Evolutionary conservation across 2,329 filamentous ascomycete species (phyloP).

Genomic region (Exserohilum rostratum): DNA sequence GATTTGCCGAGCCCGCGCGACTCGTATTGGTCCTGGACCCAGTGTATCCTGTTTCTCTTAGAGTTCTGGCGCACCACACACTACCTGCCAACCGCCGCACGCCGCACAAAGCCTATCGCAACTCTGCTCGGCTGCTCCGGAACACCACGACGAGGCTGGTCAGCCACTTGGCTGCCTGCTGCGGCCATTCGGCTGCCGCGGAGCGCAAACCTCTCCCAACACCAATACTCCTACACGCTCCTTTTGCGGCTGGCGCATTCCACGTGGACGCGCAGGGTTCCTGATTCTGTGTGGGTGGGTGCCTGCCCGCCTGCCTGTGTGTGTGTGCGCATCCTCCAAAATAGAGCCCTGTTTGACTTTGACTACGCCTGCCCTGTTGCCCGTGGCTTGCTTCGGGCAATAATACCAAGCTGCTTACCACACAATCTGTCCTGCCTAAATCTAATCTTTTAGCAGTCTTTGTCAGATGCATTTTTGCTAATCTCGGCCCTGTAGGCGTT

Average conservation of each 20-base stretch:
- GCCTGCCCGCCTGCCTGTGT: no score
- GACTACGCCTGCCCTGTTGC: no score
- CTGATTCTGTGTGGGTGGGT: constrained; percentile 14
- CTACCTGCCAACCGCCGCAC: constrained; percentile 19
- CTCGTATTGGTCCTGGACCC: constrained; percentile 36
- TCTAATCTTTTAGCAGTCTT: no score
- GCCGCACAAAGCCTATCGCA: constrained; percentile 11
- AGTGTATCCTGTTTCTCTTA: constrained; percentile 18
- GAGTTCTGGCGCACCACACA: constrained; percentile 20
- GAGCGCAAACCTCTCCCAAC: constrained; percentile 16
- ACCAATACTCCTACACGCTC: constrained; percentile 8
- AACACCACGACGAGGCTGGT: constrained; percentile 19
- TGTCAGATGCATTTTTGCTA: neutral
- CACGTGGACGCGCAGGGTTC: constrained; percentile 42
- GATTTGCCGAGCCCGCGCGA: constrained; percentile 32
- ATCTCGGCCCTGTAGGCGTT: neutral
- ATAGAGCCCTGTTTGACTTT: no score
- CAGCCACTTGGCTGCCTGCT: constrained; percentile 21
- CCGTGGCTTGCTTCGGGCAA: no score
- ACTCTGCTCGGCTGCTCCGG: constrained; percentile 24
- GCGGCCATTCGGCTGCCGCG: constrained; percentile 25
- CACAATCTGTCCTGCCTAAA: neutral
- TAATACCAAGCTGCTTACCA: no score
- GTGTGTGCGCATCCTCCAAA: no score
- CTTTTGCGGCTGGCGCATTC: constrained; percentile 29